Base-by-base conservation (phyloP, 2,329 filamentous ascomycete genomes). In the Scytalidium sp. region DNA sequence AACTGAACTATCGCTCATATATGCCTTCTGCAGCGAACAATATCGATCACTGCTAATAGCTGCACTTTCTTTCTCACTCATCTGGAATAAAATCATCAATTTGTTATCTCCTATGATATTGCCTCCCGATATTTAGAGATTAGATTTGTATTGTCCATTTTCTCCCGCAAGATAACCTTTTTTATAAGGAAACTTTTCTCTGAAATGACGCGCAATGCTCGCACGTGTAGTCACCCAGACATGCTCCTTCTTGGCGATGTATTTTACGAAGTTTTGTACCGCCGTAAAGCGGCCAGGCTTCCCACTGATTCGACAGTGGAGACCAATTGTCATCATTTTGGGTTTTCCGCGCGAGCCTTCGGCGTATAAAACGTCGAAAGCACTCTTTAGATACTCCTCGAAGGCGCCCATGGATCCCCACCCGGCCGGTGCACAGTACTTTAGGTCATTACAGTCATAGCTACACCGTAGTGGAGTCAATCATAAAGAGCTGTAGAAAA, bases 291-390 rank as follows among this genome's bases (percentile, higher is more conserved):
- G 64, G 3, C 75, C 77, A 0, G 76, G 76, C 25, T 74, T 68
- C 0, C 77, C 76, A 22, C 74, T 71, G 50, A 77, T 75, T 7
- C 76, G 68, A 50, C 74, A 77, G 56, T 79, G 76, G 29, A 80
- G 57, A 2, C 73, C 75, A n/a, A 80, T 69, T 0, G 76, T 79
- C 76, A 80, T 79, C 76, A 80, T 79, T 65, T 76, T 77, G 1
- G 74, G 73, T 60, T 58, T 60, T 1, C 75, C 75, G 46, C 46
- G 25, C 19, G 43, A 21, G 19, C 50, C 50, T 19, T 52, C 50
- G 29, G 73, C 74, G 52, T 79, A 78, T 25, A 80, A 57, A 8
- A 75, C 70, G 55, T 80, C 76, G 46, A 80, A 79, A 0, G 76
- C 72, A 27, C 71, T 72, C 61, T 75, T 73, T 10, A 78, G 55